Conservation (phyloP, 129 eudicot genomes). For the Pseudognaphalium luteoalbum region DNA sequence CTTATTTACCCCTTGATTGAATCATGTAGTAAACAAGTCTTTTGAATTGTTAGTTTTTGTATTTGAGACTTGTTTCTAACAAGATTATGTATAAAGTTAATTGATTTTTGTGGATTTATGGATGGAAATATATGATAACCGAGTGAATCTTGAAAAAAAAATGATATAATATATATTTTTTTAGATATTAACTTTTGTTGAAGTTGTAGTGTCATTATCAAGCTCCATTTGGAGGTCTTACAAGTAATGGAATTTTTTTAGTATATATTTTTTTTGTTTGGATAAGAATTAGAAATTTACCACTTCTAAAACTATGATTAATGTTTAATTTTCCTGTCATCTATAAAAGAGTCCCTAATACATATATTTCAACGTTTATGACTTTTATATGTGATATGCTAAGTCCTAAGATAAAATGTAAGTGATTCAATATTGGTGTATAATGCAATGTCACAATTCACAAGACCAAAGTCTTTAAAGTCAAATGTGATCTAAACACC, state of each 20-base stretch:
- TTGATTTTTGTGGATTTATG: constrained; percentile 23
- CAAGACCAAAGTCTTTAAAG: neutral
- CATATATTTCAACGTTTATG: neutral
- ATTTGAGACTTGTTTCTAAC: constrained; percentile 21
- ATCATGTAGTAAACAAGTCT: constrained; percentile 9
- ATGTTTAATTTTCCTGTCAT: neutral
- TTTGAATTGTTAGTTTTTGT: constrained; percentile 13
- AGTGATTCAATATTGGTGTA: neutral
- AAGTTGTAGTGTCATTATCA: constrained; percentile 34
- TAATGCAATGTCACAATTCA: neutral
- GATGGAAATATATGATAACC: constrained; percentile 19
- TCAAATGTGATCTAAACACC: neutral
- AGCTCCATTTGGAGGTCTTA: constrained; percentile 35
- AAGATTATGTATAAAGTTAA: constrained; percentile 7
- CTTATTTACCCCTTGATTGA: constrained; percentile 10
- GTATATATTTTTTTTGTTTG: neutral
- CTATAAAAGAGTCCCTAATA: too few relatives aligned
- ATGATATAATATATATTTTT: neutral
- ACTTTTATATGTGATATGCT: neutral
- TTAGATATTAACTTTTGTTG: constrained; percentile 2
- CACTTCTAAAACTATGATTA: neutral
- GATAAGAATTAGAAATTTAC: constrained; percentile 17
- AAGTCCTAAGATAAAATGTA: neutral
- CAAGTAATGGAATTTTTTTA: constrained; percentile 21
- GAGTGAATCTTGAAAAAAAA: constrained; percentile 1